Percentiles rank a stretch among this genome's conserved stretches.
These are phyloP conservation scores for Anthoceros angustus DNA, from an alignment of 225 moss, liverwort and hornwort genomes.

Conservation along the genomic window DNA sequence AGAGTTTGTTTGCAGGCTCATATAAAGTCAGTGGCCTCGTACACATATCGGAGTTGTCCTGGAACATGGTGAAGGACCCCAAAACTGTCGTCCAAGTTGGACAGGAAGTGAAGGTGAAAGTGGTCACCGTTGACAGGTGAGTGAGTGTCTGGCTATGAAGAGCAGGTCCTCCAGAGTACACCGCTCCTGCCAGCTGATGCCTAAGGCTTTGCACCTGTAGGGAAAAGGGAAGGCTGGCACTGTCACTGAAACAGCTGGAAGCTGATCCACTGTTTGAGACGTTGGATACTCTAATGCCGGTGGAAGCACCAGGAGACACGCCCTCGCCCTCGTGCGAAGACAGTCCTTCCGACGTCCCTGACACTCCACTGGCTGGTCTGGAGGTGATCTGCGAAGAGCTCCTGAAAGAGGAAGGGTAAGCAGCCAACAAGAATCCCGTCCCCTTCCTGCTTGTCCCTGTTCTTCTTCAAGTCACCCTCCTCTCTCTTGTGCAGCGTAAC, in stretches of 20 bases:
- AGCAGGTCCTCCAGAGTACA: background rate
- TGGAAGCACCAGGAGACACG: conserved; percentile 21
- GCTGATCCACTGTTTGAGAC: conserved; percentile 96
- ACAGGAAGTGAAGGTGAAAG: conserved; percentile 71
- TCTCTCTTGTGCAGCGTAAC: conserved; percentile 37
- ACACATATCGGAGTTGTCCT: conserved; percentile 91
- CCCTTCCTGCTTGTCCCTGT: conserved; percentile 1
- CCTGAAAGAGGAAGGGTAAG: conserved; percentile 84
- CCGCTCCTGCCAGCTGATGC: background rate
- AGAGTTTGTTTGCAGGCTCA: conserved; percentile 52
- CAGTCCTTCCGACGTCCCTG: conserved; percentile 56
- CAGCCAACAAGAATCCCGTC: conserved; percentile 1
- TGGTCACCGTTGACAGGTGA: conserved; percentile 80
- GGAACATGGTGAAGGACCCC: conserved; percentile 94
- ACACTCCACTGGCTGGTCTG: conserved; percentile 67
- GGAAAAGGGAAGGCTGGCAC: conserved; percentile 62
- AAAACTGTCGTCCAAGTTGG: conserved; percentile 77
- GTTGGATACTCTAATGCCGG: conserved; percentile 95
- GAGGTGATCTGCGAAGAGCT: conserved; percentile 76
- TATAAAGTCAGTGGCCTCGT: conserved; percentile 81
- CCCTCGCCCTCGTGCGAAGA: conserved; percentile 9
- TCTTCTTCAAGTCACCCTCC: background rate
- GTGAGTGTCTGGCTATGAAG: conserved; percentile 9
- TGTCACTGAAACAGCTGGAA: conserved; percentile 93
- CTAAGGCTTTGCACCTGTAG: conserved; percentile 18